These are phyloP conservation scores for Candida saitoana DNA, from an alignment of 805 yeast genomes.

Conservation along the genomic window DNA sequence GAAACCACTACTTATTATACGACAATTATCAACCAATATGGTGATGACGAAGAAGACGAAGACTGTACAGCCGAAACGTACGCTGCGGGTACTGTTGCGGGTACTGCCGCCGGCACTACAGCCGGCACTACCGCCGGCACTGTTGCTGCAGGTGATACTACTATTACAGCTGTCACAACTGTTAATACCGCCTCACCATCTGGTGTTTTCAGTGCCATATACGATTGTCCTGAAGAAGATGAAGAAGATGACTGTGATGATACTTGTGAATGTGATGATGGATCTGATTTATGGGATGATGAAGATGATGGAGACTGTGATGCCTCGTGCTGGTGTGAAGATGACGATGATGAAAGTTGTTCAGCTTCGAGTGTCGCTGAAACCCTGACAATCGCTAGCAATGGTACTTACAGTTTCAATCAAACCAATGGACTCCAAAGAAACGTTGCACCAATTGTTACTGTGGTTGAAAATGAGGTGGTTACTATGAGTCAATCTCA, in stretches of 20 bases:
- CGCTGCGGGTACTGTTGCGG: constrained; percentile 6
- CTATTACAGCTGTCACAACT: too few relatives aligned
- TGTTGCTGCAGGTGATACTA: constrained; percentile 2
- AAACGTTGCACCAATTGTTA: constrained; percentile 6
- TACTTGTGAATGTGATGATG: constrained; percentile 8
- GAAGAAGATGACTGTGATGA: constrained; percentile 13
- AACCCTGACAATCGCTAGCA: too few relatives aligned
- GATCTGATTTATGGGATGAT: constrained; percentile 6
- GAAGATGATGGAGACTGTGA: constrained; percentile 15
- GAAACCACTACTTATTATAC: constrained; percentile 11
- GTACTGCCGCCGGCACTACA: constrained; percentile 1
- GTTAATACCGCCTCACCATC: constrained; percentile 7
- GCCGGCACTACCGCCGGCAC: constrained; percentile 8
- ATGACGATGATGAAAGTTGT: constrained; percentile 15
- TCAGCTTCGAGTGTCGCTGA: constrained; percentile 12
- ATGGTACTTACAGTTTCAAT: too few relatives aligned
- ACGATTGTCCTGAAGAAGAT: constrained; percentile 6
- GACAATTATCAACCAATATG: constrained; percentile 9
- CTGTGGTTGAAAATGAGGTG: constrained; percentile 1
- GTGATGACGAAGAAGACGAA: constrained; percentile 12
- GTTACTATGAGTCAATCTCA: neutral
- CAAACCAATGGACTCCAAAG: constrained; percentile 6
- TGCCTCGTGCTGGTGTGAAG: constrained; percentile 8
- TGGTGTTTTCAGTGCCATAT: neutral
- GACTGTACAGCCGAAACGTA: constrained; percentile 10